A percentile compares a stretch with the other conserved stretches of the same genome.
Conservation (phyloP, 2,329 filamentous ascomycete species). For the Dactylellina drechsleri region DNA sequence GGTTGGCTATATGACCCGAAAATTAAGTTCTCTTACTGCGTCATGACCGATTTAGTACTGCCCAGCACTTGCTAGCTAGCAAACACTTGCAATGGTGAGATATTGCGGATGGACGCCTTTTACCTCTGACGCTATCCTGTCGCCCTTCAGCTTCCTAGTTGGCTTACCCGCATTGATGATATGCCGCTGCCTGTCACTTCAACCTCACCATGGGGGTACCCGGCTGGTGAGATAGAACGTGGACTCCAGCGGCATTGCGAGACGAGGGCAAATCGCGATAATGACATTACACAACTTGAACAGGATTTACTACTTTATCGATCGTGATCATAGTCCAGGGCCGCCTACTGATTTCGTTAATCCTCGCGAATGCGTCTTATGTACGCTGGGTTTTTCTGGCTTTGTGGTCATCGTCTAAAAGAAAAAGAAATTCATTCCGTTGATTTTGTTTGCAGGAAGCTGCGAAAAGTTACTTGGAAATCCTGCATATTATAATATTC, state of each 20-base stretch:
- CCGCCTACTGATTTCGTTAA: conserved; percentile 12
- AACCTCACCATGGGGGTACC: conserved; percentile 18
- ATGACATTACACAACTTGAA: conserved; percentile 9
- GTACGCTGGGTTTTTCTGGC: neutral
- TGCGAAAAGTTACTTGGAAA: no score
- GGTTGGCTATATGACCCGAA: no score
- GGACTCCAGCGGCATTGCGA: conserved; percentile 9
- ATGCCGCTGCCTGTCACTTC: conserved; percentile 48
- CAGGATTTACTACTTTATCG: neutral
- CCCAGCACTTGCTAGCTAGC: no score
- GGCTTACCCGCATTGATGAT: conserved; percentile 48
- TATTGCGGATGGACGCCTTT: conserved; percentile 20
- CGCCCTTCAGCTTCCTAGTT: conserved; percentile 54
- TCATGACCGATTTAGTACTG: conserved; percentile 27
- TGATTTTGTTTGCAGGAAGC: neutral
- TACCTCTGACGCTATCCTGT: conserved; percentile 52
- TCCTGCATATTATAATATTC: no score
- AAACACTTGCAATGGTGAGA: no score
- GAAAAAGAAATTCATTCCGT: conserved; percentile 1
- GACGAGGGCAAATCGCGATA: conserved; percentile 2
- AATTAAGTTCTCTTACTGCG: conserved; percentile 34
- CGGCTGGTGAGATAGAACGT: conserved; percentile 33
- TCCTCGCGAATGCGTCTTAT: conserved; percentile 3
- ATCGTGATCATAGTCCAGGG: conserved; percentile 16
- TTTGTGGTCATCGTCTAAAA: neutral